phyloP scores from a whole-genome alignment of 2,329 filamentous ascomycete species.

The Pyrenophora teres region DNA sequence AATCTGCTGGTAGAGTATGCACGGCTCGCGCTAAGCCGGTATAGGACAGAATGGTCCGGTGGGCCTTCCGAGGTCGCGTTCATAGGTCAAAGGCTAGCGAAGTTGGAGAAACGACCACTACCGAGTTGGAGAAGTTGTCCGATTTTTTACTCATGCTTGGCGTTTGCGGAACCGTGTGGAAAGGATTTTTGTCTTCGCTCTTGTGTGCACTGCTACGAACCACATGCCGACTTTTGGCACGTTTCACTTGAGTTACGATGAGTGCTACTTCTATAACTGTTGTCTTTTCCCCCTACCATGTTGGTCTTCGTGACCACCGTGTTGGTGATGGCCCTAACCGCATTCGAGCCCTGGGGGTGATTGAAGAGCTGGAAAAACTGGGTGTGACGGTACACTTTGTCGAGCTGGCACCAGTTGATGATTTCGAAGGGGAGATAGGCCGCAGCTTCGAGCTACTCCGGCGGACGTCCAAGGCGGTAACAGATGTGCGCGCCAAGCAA shows the following conservation, averaged over 20 bases:
- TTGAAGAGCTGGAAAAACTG: conserved; percentile 26
- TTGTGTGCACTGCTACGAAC: too few relatives aligned
- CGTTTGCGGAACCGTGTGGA: too few relatives aligned
- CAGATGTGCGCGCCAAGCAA: neutral
- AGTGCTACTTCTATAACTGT: neutral
- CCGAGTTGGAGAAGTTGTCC: too few relatives aligned
- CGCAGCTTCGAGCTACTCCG: conserved; percentile 50
- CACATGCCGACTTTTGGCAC: too few relatives aligned
- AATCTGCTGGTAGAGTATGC: too few relatives aligned
- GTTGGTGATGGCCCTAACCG: conserved; percentile 48
- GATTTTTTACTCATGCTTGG: too few relatives aligned
- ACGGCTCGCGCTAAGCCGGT: too few relatives aligned
- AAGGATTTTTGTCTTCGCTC: too few relatives aligned
- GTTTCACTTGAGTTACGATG: neutral
- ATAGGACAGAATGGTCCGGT: too few relatives aligned
- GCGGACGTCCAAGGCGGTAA: conserved; percentile 43
- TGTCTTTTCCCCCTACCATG: conserved; percentile 47
- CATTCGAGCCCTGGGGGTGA: conserved; percentile 36
- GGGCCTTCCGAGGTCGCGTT: too few relatives aligned
- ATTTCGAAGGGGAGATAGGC: conserved; percentile 50
- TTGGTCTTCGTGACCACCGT: conserved; percentile 44
- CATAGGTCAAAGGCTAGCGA: too few relatives aligned
- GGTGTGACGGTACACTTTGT: neutral
- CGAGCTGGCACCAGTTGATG: conserved; percentile 29
- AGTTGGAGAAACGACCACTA: too few relatives aligned